Evolutionary conservation across 148 eudicot genomes (phyloP).

Genomic region (Simmondsia chinensis): DNA sequence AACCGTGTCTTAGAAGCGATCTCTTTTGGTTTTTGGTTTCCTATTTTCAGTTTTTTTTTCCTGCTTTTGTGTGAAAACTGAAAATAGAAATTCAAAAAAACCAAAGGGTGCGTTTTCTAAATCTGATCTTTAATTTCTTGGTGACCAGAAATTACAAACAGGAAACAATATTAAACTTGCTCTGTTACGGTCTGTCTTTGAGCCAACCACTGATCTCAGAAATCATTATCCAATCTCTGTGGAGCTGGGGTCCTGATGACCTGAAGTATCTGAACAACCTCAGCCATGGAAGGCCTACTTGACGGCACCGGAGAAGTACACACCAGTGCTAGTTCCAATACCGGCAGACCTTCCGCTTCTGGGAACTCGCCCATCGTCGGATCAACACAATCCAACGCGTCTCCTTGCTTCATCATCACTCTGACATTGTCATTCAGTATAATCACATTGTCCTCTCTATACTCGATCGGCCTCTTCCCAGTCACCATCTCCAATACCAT

Average conservation of each 20-base stretch:
- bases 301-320: slow-evolving; percentile 95
- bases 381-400: slow-evolving; percentile 72
- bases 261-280: slow-evolving; percentile 88
- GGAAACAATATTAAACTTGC: too few relatives aligned
- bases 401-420: slow-evolving; percentile 65
- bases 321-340: slow-evolving; percentile 77
- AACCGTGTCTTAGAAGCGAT: too few relatives aligned
- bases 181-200: too few relatives aligned
- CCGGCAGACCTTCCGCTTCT: slow-evolving; percentile 83
- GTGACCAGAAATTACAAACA: too few relatives aligned
- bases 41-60: too few relatives aligned
- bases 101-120: too few relatives aligned
- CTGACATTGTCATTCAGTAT: slow-evolving; percentile 72
- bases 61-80: too few relatives aligned
- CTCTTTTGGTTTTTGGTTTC: too few relatives aligned
- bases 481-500: slow-evolving; percentile 74
- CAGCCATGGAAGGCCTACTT: slow-evolving; percentile 93
- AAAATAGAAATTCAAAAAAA: too few relatives aligned
- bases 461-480: slow-evolving; percentile 72
- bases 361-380: slow-evolving; percentile 59
- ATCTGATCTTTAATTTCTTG: too few relatives aligned
- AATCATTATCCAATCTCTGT: slow-evolving; percentile 36
- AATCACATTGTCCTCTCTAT: slow-evolving; percentile 75
- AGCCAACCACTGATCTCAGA: slow-evolving; percentile 14
- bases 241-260: slow-evolving; percentile 82